Conservation (phyloP, 2,329 filamentous ascomycete genomes). For the Fusarium tjaetaba region DNA sequence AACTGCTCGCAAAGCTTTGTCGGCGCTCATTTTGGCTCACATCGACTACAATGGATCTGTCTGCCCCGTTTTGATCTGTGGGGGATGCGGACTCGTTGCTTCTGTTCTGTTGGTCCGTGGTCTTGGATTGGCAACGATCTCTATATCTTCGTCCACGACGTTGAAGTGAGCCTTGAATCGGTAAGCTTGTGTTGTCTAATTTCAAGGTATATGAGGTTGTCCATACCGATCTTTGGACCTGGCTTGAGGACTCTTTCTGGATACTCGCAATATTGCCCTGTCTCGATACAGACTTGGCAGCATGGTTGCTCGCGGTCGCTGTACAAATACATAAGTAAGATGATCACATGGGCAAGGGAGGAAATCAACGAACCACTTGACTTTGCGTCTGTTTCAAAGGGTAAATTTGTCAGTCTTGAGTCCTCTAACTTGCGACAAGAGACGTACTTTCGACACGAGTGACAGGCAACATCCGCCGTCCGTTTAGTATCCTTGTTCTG, state of each 20-base stretch:
- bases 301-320: not conserved
- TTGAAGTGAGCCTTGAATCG: not conserved
- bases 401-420: not conserved
- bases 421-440: rapidly evolving
- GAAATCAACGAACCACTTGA: not conserved
- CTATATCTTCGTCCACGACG: not conserved
- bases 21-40: not conserved
- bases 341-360: rapidly evolving
- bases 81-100: not conserved
- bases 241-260: not conserved
- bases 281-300: not conserved
- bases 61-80: not conserved
- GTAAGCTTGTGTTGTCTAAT: rapidly evolving
- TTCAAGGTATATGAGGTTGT: rapidly evolving
- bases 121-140: not conserved
- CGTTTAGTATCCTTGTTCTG: not conserved
- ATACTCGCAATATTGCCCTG: not conserved
- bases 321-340: rapidly evolving
- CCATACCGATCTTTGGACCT: not conserved
- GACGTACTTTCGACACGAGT: not conserved
- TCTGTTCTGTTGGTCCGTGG: not conserved
- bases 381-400: not conserved
- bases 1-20: not conserved
- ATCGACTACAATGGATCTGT: not conserved
- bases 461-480: not conserved